Percentiles rank a stretch among this genome's conserved stretches.
phyloP scores from a whole-genome alignment of 257 asterid genomes.

The Hygrophila difformis region DNA sequence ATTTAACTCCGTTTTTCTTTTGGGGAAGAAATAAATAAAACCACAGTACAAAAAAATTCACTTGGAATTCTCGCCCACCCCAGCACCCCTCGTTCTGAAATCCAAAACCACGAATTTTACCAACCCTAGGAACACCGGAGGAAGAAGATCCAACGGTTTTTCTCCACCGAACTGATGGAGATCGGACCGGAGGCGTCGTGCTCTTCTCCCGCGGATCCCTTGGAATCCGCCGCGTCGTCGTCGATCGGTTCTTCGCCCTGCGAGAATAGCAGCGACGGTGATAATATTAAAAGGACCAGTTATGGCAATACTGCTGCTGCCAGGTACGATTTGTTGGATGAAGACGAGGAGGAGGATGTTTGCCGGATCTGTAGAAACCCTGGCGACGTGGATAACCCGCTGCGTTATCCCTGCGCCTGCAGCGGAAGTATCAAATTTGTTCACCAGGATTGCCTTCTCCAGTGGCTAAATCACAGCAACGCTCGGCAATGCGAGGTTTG shows the following conservation, averaged over 20 bases:
- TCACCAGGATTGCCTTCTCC: conserved; percentile 93
- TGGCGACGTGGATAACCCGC: conserved; percentile 83
- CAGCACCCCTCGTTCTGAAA: too few relatives aligned
- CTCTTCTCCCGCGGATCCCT: conserved; percentile 17
- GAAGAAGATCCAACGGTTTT: conserved; percentile 23
- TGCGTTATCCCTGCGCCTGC: conserved; percentile 91
- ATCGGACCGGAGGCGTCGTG: conserved; percentile 59
- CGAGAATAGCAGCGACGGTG: conserved; percentile 17
- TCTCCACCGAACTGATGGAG: conserved; percentile 59
- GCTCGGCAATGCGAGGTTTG: conserved; percentile 96
- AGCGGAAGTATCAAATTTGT: conserved; percentile 96
- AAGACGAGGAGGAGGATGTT: conserved; percentile 87
- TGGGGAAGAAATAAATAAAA: too few relatives aligned
- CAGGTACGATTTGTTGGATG: conserved; percentile 53
- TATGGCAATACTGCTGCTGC: conserved; percentile 17
- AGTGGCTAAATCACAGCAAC: conserved; percentile 98
- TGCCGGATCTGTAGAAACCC: conserved; percentile 98
- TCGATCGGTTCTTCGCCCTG: conserved; percentile 37
- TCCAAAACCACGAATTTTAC: conserved; percentile 14
- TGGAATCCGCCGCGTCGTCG: conserved; percentile 24
- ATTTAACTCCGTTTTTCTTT: too few relatives aligned
- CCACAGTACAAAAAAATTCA: too few relatives aligned
- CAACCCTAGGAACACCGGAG: conserved; percentile 39
- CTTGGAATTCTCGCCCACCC: background rate
- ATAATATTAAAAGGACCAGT: conserved; percentile 8